These are phyloP conservation scores for Candida stauntonica DNA, from an alignment of 805 yeast species.

Conservation along the genomic window DNA sequence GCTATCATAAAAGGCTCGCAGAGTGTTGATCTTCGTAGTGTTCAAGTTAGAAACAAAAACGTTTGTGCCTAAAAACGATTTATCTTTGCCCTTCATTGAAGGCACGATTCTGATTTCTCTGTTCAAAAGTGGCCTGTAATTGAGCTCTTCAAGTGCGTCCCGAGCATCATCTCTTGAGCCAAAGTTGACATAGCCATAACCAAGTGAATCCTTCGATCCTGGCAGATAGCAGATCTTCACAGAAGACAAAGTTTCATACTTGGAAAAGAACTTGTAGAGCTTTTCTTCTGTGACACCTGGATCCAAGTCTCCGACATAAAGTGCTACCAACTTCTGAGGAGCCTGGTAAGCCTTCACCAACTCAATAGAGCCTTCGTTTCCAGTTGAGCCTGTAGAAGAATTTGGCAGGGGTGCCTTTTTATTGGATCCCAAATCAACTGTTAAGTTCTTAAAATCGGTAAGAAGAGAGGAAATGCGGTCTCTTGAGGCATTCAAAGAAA, in stretches of 20 bases:
- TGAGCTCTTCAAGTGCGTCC: conserved; percentile 52
- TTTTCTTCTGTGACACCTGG: conserved; percentile 44
- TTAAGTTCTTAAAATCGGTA: conserved; percentile 25
- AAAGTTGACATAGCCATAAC: conserved; percentile 73
- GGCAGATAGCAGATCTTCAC: conserved; percentile 59
- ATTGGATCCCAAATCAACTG: conserved; percentile 1
- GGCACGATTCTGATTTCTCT: conserved; percentile 54
- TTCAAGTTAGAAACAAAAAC: conserved; percentile 44
- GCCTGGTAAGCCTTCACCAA: conserved; percentile 15
- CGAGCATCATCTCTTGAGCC: conserved; percentile 45
- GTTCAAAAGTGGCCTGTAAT: conserved; percentile 38
- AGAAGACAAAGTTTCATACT: conserved; percentile 44
- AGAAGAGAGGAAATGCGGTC: conserved; percentile 26
- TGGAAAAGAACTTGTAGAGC: conserved; percentile 40
- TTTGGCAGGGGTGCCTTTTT: not conserved
- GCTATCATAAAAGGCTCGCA: conserved; percentile 44
- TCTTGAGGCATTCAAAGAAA: conserved; percentile 24
- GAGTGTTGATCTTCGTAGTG: conserved; percentile 29
- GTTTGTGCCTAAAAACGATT: conserved; percentile 40
- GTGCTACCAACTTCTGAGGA: conserved; percentile 14
- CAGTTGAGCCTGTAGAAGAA: conserved; percentile 8
- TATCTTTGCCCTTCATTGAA: conserved; percentile 43
- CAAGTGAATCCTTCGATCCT: conserved; percentile 51
- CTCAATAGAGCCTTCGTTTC: conserved; percentile 16
- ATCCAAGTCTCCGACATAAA: conserved; percentile 63